A percentile compares a stretch with the other conserved stretches of the same genome.
Evolutionary conservation across 208 protist species (phyloP).

Genomic region (Tritrichomonas foetus): DNA sequence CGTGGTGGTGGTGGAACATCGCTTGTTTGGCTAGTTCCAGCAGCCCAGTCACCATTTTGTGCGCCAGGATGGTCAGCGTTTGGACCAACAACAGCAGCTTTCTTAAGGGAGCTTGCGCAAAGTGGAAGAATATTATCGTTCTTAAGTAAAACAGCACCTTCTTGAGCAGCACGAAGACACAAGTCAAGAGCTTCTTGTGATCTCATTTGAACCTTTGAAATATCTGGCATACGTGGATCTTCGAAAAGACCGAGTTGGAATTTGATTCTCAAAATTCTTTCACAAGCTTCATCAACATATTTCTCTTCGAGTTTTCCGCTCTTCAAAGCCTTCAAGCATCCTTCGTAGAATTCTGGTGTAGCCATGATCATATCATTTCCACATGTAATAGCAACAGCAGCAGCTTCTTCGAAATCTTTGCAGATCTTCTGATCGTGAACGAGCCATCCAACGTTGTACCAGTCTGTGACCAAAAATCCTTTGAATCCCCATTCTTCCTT

Average conservation of each 20-base stretch:
- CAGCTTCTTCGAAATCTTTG: neutral
- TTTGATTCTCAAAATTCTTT: neutral
- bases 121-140: slow-evolving; percentile 41
- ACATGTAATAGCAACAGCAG: neutral
- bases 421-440: slow-evolving; percentile 18
- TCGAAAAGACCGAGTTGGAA: neutral
- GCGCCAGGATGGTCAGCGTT: slow-evolving; percentile 5
- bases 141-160: slow-evolving; percentile 46
- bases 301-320: neutral
- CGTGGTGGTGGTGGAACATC: neutral
- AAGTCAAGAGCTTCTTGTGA: neutral
- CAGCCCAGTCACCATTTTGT: neutral
- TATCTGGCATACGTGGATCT: neutral
- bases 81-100: neutral
- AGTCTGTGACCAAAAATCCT: slow-evolving; percentile 55
- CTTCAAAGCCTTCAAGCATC: neutral
- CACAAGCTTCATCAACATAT: neutral
- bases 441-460: slow-evolving; percentile 22
- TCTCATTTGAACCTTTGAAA: neutral
- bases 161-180: slow-evolving; percentile 43
- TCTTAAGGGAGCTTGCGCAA: neutral
- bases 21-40: neutral
- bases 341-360: slow-evolving; percentile 20
- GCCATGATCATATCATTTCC: slow-evolving; percentile 13
- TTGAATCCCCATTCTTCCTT: slow-evolving; percentile 48